phyloP scores from a whole-genome alignment of 352 stramenopile species.

The Globisporangium nunn region DNA sequence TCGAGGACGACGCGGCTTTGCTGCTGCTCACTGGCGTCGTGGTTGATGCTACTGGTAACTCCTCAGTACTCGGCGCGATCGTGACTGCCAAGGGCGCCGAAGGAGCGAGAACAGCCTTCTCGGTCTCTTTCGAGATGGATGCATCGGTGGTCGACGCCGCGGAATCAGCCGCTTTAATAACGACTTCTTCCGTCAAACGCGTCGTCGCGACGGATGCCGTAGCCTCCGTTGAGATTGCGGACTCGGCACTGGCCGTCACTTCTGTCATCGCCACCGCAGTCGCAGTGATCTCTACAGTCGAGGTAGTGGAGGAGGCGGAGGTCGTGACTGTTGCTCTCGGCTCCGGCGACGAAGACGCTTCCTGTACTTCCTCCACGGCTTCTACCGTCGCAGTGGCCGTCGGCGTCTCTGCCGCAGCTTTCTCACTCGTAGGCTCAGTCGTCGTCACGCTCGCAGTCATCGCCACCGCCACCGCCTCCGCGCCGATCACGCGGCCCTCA shows the following conservation, averaged over 20 bases:
- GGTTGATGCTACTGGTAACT: background rate
- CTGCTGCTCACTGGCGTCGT: conserved; percentile 3
- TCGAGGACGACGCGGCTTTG: background rate
- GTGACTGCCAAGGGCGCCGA: background rate
- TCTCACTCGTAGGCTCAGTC: background rate
- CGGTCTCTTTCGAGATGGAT: background rate
- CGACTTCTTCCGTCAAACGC: background rate
- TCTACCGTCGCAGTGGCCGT: background rate
- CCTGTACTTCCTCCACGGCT: too few relatives aligned
- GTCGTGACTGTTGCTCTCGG: background rate
- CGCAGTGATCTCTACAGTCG: background rate
- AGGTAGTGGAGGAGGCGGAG: background rate
- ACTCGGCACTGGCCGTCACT: background rate
- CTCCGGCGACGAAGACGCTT: too few relatives aligned
- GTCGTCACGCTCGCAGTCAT: background rate
- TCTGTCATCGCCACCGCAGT: too few relatives aligned
- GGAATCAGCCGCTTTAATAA: background rate
- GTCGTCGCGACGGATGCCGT: too few relatives aligned
- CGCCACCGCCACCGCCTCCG: background rate
- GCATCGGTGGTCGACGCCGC: background rate
- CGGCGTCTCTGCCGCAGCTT: background rate
- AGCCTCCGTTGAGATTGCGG: background rate
- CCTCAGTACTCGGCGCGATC: background rate
- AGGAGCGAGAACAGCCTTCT: background rate
- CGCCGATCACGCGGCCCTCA: background rate